phyloP scores from a whole-genome alignment of 129 eudicot genomes.

The Artemisia tridentata region DNA sequence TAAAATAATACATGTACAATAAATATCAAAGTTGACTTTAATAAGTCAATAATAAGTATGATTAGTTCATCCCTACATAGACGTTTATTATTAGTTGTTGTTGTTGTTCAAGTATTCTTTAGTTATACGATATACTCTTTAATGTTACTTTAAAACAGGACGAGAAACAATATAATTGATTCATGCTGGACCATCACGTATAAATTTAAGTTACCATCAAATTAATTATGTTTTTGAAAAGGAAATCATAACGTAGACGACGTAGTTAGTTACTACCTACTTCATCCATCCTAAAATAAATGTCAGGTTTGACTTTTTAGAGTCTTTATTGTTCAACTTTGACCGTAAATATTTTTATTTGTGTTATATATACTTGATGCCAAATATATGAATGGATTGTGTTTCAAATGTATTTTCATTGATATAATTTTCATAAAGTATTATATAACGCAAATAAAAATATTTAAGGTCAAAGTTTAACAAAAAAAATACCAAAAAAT shows the following conservation, averaged over 20 bases:
- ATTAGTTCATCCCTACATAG: conserved; percentile 34
- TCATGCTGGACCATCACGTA: conserved; percentile 4
- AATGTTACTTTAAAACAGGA: conserved; percentile 1
- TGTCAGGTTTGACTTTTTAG: too few relatives aligned
- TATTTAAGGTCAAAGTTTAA: too few relatives aligned
- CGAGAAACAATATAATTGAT: conserved; percentile 27
- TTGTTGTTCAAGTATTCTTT: conserved; percentile 32
- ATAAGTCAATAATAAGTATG: conserved; percentile 26
- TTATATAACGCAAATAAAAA: too few relatives aligned
- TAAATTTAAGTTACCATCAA: conserved; percentile 4
- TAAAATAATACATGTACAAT: conserved; percentile 14
- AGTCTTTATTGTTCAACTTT: too few relatives aligned
- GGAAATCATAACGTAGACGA: conserved; percentile 4
- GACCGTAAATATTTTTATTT: too few relatives aligned
- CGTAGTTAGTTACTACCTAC: not conserved
- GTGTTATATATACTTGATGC: too few relatives aligned
- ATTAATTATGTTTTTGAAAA: conserved; percentile 13
- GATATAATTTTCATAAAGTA: too few relatives aligned
- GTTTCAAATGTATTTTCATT: too few relatives aligned
- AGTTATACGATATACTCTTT: conserved; percentile 22
- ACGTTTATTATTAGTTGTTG: conserved; percentile 17
- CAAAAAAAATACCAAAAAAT: too few relatives aligned
- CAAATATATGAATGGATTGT: too few relatives aligned
- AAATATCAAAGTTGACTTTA: conserved; percentile 22
- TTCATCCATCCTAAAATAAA: too few relatives aligned